Evolutionary conservation across 2,329 filamentous ascomycete species (phyloP).

Genomic region (Aspergillus sp.): DNA sequence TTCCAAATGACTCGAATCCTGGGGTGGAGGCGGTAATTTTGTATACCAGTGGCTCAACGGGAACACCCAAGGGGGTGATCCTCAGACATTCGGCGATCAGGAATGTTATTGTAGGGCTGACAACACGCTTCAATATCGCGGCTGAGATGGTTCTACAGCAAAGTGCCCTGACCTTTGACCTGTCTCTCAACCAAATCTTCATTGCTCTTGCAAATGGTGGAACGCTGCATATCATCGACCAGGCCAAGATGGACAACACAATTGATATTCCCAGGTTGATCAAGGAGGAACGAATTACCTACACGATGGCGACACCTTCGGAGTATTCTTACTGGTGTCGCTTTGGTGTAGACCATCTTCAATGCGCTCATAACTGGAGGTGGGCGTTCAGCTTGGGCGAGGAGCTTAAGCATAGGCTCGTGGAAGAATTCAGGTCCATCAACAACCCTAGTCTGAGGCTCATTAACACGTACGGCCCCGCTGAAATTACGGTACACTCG

Average conservation of each 20-base stretch:
- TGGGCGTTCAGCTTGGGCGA: constrained; percentile 23
- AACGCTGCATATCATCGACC: constrained; percentile 15
- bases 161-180: constrained; percentile 15
- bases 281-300: constrained; percentile 14
- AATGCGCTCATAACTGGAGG: constrained; percentile 14
- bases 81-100: constrained; percentile 19
- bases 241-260: constrained; percentile 17
- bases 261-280: constrained; percentile 20
- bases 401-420: constrained; percentile 7
- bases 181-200: constrained; percentile 21
- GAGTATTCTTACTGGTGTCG: constrained; percentile 19
- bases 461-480: constrained; percentile 18
- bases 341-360: constrained; percentile 16
- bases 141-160: constrained; percentile 16
- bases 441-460: constrained; percentile 13
- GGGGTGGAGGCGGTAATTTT: constrained; percentile 22
- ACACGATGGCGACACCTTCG: constrained; percentile 22
- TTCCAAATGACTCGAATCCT: no score
- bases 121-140: constrained; percentile 7
- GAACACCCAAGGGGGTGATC: constrained; percentile 45
- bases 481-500: constrained; percentile 22
- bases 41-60: constrained; percentile 31
- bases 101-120: constrained; percentile 23
- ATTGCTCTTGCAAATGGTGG: constrained; percentile 18
- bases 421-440: constrained; percentile 12